Evolutionary conservation across 768 basidiomycete genomes (phyloP), one percentile per base, ranked within the genome.

Genomic region (Xanthoconium stramineum): DNA sequence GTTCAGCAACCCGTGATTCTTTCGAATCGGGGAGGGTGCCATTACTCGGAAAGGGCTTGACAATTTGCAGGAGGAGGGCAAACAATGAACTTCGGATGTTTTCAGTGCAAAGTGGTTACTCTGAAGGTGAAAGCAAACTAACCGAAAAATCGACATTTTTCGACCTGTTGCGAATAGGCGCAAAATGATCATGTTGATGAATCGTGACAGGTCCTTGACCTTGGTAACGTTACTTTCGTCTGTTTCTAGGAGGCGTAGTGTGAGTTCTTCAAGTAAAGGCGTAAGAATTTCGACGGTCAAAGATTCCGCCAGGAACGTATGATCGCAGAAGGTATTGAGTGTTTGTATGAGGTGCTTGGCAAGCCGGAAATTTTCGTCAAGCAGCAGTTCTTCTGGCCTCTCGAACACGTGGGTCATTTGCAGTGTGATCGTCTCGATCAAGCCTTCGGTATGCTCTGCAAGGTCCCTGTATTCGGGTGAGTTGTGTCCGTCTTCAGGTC

Each of bases 331-430:
- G 28, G 90, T 89, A 64, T 95, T 94, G 30, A 98, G 82, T 0
- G 95, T 95, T 71, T 98, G 95, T 59, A 98, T 96, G 51, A 98
- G 83, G 71, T 98, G 97, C 72, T 99, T 99, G 46, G 95, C 93
- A 10, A 99, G 78, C 39, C 97, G 83, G 75, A 97, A 94, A 65
- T 93, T 92, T 59, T 89, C 86, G 17, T 87, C 85, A 14, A 83
- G 75, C 24, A 84, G 72, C 38, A 95, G 75, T 51, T 91, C 85
- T 30, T 89, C 84, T 2, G 86, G 86, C 46, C 83, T 82, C 50
- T 94, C 91, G 67, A 98, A 98, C 19, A 94, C 85, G 69, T 93
- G 90, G 11, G 89, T 83, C 91, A 96, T 92, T 66, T 95, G 90
- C 28, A 91, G 78, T 4, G 91, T 89, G 64, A 99, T 87, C 1